phyloP scores from a whole-genome alignment of 2,329 filamentous ascomycete genomes.

The Cladosporium phlei region DNA sequence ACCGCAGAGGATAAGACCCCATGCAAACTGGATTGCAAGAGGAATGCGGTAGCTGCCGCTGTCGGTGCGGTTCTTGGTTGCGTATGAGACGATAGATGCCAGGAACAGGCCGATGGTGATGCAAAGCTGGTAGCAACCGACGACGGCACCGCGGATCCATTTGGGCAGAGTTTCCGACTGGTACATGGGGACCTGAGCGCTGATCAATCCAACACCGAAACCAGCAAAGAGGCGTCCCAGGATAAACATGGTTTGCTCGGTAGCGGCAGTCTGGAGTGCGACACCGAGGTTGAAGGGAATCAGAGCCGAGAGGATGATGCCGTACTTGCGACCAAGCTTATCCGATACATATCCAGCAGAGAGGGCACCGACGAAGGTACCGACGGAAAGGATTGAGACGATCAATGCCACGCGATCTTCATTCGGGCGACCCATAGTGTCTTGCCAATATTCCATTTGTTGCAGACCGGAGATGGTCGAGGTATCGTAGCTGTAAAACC shows the following conservation, averaged over 20 bases:
- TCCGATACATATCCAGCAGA: conserved; percentile 68
- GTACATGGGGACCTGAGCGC: conserved; percentile 60
- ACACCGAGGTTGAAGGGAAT: conserved; percentile 67
- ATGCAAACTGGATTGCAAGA: conserved; percentile 34
- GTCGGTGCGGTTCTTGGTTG: conserved; percentile 47
- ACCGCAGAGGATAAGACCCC: conserved; percentile 31
- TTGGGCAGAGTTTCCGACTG: conserved; percentile 79
- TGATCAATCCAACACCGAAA: conserved; percentile 64
- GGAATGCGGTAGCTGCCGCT: conserved; percentile 35
- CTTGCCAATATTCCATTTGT: conserved; percentile 26
- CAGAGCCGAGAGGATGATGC: conserved; percentile 58
- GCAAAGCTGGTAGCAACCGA: conserved; percentile 71
- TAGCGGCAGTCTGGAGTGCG: conserved; percentile 65
- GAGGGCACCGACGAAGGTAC: conserved; percentile 71
- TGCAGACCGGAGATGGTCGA: conserved; percentile 60
- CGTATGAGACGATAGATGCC: conserved; percentile 64
- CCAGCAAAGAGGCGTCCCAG: conserved; percentile 59
- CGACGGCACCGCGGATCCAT: conserved; percentile 73
- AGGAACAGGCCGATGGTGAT: conserved; percentile 67
- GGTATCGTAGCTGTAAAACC: conserved; percentile 74
- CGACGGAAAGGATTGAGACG: conserved; percentile 76
- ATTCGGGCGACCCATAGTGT: conserved; percentile 22
- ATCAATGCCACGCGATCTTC: conserved; percentile 51
- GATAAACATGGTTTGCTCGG: conserved; percentile 54
- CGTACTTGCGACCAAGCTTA: conserved; percentile 62